Conservation (phyloP, 1,139 yeast genomes). For the Nadsonia starkeyi-henricii region DNA sequence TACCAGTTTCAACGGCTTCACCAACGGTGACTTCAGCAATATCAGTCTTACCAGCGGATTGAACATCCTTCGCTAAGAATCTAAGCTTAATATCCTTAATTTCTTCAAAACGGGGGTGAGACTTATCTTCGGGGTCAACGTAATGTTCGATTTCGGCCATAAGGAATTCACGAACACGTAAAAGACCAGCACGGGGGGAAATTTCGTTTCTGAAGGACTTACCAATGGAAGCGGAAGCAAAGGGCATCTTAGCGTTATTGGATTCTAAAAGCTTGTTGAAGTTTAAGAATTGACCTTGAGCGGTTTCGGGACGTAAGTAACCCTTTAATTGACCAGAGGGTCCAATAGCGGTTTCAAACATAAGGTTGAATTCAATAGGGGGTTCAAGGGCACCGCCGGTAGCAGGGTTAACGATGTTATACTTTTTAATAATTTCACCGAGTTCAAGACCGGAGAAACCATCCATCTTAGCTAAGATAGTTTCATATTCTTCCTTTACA, state of each 20-base stretch:
- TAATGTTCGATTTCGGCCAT: constrained; percentile 99
- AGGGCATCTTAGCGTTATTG: constrained; percentile 95
- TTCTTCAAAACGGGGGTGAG: constrained; percentile 66
- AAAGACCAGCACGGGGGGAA: constrained; percentile 93
- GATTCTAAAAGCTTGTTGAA: constrained; percentile 85
- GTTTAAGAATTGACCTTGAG: constrained; percentile 97
- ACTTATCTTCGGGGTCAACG: constrained; percentile 83
- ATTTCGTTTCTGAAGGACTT: constrained; percentile 98
- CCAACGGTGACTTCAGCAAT: constrained; percentile 58
- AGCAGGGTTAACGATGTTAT: constrained; percentile 79
- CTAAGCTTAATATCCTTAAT: constrained; percentile 59
- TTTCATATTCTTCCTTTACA: constrained; percentile 67
- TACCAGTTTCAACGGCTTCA: constrained; percentile 74
- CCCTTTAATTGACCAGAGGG: constrained; percentile 96
- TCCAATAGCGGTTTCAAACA: constrained; percentile 98
- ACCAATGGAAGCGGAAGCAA: constrained; percentile 97
- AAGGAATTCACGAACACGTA: constrained; percentile 95
- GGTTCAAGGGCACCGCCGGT: constrained; percentile 77
- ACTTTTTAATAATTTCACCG: constrained; percentile 72
- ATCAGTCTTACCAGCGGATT: constrained; percentile 70
- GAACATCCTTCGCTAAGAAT: constrained; percentile 76
- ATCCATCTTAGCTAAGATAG: constrained; percentile 75
- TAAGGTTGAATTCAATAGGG: constrained; percentile 91
- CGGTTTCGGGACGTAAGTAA: constrained; percentile 95
- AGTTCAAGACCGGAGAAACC: constrained; percentile 88